Conservation (phyloP, 2,329 filamentous ascomycete genomes). For the Calonectria leucothoes region DNA sequence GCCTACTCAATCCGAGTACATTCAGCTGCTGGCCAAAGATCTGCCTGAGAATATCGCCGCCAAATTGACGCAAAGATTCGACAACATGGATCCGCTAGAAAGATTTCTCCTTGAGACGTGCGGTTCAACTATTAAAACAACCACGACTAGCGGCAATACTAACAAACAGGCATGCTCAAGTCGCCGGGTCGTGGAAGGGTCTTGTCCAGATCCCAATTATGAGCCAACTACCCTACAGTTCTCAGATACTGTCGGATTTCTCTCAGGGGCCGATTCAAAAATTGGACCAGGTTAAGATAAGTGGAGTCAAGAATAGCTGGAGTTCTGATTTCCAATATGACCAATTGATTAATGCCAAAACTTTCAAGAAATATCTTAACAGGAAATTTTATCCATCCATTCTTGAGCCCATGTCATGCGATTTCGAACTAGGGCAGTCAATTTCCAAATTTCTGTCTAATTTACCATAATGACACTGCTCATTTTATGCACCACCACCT, state of each 20-base stretch:
- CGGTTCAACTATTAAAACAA: not conserved
- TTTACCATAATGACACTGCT: too few relatives aligned
- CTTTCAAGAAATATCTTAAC: not conserved
- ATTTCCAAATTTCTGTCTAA: too few relatives aligned
- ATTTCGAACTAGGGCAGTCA: too few relatives aligned
- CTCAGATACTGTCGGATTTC: fast-evolving
- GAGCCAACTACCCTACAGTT: not conserved
- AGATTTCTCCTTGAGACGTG: not conserved
- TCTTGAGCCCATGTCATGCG: too few relatives aligned
- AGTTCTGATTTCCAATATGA: not conserved
- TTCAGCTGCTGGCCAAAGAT: not conserved
- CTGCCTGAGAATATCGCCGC: not conserved
- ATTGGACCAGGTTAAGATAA: not conserved
- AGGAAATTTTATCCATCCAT: too few relatives aligned
- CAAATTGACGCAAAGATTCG: not conserved
- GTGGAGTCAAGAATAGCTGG: not conserved
- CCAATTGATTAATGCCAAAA: not conserved
- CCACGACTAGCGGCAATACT: not conserved
- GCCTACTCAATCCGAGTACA: not conserved
- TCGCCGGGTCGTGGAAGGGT: not conserved
- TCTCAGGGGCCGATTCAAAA: not conserved
- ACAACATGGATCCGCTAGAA: not conserved
- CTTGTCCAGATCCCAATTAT: not conserved
- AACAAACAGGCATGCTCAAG: not conserved
- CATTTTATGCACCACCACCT: too few relatives aligned